A percentile compares a stretch with the other conserved stretches of the same genome.
Conservation (phyloP, 75 land plant species). For the Picea glauca region DNA sequence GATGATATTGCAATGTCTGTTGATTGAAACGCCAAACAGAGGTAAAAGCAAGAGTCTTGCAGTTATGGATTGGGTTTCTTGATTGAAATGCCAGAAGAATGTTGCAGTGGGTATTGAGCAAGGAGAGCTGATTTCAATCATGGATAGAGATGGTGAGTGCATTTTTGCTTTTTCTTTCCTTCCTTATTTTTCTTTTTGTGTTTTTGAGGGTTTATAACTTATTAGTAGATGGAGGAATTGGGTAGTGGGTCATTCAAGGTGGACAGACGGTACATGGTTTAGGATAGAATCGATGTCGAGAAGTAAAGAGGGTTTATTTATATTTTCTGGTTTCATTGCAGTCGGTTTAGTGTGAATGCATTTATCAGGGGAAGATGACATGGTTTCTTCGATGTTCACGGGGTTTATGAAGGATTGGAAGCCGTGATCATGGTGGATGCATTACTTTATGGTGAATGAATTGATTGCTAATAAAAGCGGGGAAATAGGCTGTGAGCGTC, state of each 20-base stretch:
- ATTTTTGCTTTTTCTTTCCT: background rate
- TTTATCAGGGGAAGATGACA: background rate
- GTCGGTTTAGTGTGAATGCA: conserved; percentile 1
- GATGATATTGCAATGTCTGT: background rate
- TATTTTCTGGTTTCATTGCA: background rate
- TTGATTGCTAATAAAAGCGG: no score
- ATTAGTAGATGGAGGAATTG: background rate
- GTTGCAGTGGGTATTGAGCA: background rate
- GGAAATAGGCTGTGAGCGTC: background rate
- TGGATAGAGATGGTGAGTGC: background rate
- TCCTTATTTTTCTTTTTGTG: background rate
- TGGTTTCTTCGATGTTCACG: background rate
- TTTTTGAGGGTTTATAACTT: no score
- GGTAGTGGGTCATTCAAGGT: background rate
- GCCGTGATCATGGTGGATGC: background rate
- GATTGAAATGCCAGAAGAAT: background rate
- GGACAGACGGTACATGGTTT: background rate
- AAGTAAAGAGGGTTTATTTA: background rate
- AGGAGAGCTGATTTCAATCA: background rate
- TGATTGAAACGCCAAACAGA: background rate
- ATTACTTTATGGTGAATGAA: background rate
- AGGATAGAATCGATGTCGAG: background rate
- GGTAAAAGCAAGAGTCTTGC: background rate
- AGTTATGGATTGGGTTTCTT: background rate
- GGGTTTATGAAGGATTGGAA: background rate